Evolutionary conservation across 495 filamentous ascomycete species (phyloP).

Genomic region (Tetracladium setigerum): DNA sequence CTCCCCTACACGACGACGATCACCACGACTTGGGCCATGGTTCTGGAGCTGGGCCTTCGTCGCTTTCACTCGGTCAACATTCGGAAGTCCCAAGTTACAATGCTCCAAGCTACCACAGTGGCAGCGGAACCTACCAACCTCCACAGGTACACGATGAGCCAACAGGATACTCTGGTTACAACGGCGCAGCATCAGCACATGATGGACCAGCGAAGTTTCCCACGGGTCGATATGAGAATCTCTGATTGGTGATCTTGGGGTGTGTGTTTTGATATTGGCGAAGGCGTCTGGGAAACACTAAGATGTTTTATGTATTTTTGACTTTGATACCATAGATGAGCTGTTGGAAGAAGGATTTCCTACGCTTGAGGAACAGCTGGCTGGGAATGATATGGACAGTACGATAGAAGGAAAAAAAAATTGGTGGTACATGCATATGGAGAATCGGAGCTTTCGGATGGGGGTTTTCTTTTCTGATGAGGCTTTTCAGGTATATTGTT

Average conservation of each 20-base stretch:
- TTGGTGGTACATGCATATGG: too few species aligned
- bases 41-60: neutral
- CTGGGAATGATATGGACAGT: too few species aligned
- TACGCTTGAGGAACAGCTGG: too few species aligned
- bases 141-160: conserved; percentile 17
- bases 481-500: too few species aligned
- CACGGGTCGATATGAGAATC: conserved; percentile 15
- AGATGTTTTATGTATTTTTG: neutral
- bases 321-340: neutral
- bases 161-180: conserved; percentile 13
- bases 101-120: conserved; percentile 4
- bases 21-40: conserved; percentile 14
- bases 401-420: too few species aligned
- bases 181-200: neutral
- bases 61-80: neutral
- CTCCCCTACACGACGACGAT: conserved; percentile 18
- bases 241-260: conserved; percentile 3
- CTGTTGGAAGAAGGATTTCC: neutral
- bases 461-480: too few species aligned
- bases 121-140: conserved; percentile 9
- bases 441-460: too few species aligned
- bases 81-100: conserved; percentile 1
- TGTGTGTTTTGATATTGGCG: conserved; percentile 8
- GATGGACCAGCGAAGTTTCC: conserved; percentile 14
- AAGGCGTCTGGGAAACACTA: neutral